Evolutionary conservation across 495 filamentous ascomycete species (phyloP), one percentile per base, ranked within the genome.

Genomic region (Penicillium paradoxum): DNA sequence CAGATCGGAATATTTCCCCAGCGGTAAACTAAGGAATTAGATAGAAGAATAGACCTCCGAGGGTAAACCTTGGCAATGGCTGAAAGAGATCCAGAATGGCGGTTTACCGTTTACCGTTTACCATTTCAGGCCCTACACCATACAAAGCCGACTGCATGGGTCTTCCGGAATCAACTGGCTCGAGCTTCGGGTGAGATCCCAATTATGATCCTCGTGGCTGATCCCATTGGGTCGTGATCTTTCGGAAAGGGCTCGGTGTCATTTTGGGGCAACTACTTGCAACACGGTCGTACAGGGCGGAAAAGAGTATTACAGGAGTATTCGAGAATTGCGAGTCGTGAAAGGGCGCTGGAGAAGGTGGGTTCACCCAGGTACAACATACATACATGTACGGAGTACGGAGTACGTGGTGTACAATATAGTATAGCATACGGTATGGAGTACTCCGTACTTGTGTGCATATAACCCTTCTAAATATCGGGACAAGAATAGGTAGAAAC

Each of bases 171-270:
- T 38, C 9, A 32, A 43, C 39, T 43, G 49, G 49, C 49, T 43
- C 48, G 39, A 43, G 48, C 36, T 43, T 43, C n/a, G 6, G 30
- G 21, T 51, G 14, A 51, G 49, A 43, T 56, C 32, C 42, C 49
- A 6, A n/a, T 46, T 27, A 29, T 62, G 56, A 56, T 55, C 56
- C 42, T 36, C 34, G 30, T 25, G 24, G 19, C 42, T n/a, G 32
- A 50, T 46, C 42, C 15, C 36, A 63, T 60, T 47, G 47, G 43
- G 47, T 54, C 53, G 24, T 52, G 57, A 51, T 55, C 47, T 39
- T 57, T 60, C 51, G 57, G 51, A 54, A 47, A 37, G 57, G 43
- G 25, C 56, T 51, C 45, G 19, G 39, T 34, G 47, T 55, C 36
- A 39, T 42, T 22, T 44, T 22, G 37, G 32, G 43, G 38, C 6